phyloP scores from a whole-genome alignment of 371 early-diverging fungal species.

The Mycotypha africana region DNA sequence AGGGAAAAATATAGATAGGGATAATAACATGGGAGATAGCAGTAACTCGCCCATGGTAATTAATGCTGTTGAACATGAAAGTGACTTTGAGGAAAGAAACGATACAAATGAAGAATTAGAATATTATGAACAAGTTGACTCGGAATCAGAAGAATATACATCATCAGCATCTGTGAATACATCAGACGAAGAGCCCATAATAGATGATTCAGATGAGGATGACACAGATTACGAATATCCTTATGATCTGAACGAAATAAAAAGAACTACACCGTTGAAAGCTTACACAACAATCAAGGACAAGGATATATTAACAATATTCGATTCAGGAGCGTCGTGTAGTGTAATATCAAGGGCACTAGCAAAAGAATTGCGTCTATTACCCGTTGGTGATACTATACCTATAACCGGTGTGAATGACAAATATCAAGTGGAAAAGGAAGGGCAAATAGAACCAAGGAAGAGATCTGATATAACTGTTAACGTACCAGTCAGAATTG shows the following conservation, averaged over 20 bases:
- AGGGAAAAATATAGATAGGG: not conserved
- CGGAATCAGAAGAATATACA: not conserved
- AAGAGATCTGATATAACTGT: slow-evolving; percentile 1
- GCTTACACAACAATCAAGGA: not conserved
- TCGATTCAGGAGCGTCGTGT: not conserved
- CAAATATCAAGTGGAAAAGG: no score
- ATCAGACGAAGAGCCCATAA: not conserved
- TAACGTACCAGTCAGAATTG: slow-evolving; percentile 7
- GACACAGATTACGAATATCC: slow-evolving; percentile 1
- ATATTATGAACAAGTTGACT: not conserved
- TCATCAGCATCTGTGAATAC: not conserved
- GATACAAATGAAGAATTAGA: not conserved
- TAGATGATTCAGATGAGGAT: not conserved
- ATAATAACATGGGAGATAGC: not conserved
- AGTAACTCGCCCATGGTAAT: not conserved
- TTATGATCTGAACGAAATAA: not conserved
- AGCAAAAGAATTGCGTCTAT: not conserved
- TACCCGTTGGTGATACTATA: not conserved
- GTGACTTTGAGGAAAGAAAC: not conserved
- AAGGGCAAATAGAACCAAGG: not conserved
- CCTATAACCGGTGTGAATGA: not conserved
- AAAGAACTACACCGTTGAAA: not conserved
- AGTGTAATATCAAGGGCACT: not conserved
- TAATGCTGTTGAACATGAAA: not conserved
- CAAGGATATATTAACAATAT: not conserved